Base-by-base conservation (phyloP, 1,284 basidiomycete species). In the Microbotryum scabiosae region DNA sequence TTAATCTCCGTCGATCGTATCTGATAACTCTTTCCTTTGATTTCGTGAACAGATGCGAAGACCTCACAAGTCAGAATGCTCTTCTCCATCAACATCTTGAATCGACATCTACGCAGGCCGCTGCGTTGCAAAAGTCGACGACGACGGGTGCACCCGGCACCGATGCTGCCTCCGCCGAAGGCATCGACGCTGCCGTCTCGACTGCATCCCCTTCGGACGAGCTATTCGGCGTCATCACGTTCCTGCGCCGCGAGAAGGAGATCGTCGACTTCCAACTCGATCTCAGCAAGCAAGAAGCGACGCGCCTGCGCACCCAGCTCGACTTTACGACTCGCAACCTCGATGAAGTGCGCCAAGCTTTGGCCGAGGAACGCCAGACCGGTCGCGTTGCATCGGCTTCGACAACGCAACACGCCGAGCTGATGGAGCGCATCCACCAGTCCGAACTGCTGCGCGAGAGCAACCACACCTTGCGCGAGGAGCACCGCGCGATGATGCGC, bases 181-280 rank as follows among this genome's bases (percentile, higher is more conserved):
- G 51, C 12, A 26, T 36, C 23, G 61, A 58, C 5, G 56, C 36
- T 41, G 36, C 36, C 36, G 36, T 41, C 36, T 41, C 36, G 36
- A 61, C 12, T 32, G 56, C 7, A 48, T 63, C 54, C 59, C 66
- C 25, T 44, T 52, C 47, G 58, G 59, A 32, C 20, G 61, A 90
- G 69, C 77, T 93, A 20, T 86, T 86, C 49, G 84, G 85, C 43
- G 86, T 94, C 21, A 85, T 93, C 51, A 80, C 84, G 1, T 91
- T 88, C 74, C 77, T 93, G 41, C 83, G 90, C 30, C 87, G 87
- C 70, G 90, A 93, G 77, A 91, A 92, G 76, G 88, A 92, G 72
- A 88, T 92, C 59, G 85, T 88, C 47, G 89, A 92, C 66, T 80
- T 92, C 44, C 88, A 93, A 70, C 80, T 90, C 49, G 87, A 92